These are phyloP conservation scores for Argentina anserina DNA, from an alignment of 306 rosid genomes.

Conservation along the genomic window DNA sequence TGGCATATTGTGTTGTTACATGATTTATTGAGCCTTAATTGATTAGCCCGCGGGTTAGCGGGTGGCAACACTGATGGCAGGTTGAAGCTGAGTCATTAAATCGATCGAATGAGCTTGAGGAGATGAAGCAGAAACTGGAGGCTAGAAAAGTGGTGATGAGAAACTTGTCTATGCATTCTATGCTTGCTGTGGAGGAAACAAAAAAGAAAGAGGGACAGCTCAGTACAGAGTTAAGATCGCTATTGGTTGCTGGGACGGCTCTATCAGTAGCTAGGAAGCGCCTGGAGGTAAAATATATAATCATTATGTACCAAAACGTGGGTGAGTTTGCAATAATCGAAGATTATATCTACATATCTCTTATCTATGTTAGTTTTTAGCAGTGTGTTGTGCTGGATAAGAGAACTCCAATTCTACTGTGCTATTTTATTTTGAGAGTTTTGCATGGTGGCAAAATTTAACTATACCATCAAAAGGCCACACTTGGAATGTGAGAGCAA, in stretches of 20 bases:
- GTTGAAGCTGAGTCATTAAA: slow-evolving; percentile 65
- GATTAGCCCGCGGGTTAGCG: slow-evolving; percentile 58
- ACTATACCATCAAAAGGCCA: not conserved
- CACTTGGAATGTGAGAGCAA: not conserved
- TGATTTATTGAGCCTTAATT: slow-evolving; percentile 34
- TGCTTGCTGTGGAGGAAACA: slow-evolving; percentile 55
- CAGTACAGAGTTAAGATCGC: slow-evolving; percentile 62
- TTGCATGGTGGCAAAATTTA: not conserved
- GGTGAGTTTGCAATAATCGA: not conserved
- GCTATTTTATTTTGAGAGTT: not conserved
- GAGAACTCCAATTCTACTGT: not conserved
- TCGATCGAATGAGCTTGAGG: slow-evolving; percentile 69
- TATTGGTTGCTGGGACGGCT: slow-evolving; percentile 76
- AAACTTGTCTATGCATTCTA: slow-evolving; percentile 43
- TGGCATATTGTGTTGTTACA: not conserved
- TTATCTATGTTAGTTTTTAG: not conserved
- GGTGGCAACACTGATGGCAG: slow-evolving; percentile 60
- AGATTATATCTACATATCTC: not conserved
- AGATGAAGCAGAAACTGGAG: slow-evolving; percentile 73
- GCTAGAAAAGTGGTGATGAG: slow-evolving; percentile 56
- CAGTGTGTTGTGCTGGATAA: no score
- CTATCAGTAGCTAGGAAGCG: slow-evolving; percentile 70
- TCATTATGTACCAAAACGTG: slow-evolving; percentile 4
- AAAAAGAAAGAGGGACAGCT: slow-evolving; percentile 73
- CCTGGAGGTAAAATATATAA: slow-evolving; percentile 54